A percentile compares a stretch with the other conserved stretches of the same genome.
Conservation (phyloP, 2,329 filamentous ascomycete genomes). For the Huntiella bhutanensis region DNA sequence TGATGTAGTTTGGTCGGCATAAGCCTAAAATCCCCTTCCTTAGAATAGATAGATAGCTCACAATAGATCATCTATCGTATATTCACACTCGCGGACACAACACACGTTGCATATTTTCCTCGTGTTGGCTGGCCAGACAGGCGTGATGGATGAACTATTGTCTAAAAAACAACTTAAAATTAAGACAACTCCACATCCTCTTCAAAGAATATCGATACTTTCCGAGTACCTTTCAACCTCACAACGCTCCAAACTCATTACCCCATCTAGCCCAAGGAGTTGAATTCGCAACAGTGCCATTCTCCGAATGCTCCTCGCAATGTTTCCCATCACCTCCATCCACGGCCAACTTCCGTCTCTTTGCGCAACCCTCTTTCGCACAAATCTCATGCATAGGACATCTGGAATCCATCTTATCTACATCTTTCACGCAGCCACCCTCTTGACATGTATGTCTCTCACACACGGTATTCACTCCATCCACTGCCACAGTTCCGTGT, state of each 20-base stretch:
- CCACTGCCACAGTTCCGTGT: neutral
- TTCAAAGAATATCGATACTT: no score
- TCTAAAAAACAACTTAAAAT: no score
- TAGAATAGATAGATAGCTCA: no score
- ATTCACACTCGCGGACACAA: no score
- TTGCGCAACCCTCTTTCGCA: conserved; percentile 3
- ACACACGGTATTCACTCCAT: conserved; percentile 1
- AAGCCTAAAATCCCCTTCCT: no score
- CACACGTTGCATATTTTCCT: no score
- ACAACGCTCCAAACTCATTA: neutral
- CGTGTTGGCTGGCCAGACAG: no score
- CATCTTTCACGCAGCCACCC: conserved; percentile 1
- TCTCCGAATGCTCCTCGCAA: neutral
- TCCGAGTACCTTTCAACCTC: neutral
- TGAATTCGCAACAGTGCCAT: neutral
- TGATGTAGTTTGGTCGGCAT: no score
- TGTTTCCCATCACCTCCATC: neutral
- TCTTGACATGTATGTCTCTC: conserved; percentile 9
- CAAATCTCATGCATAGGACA: neutral
- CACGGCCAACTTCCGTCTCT: neutral
- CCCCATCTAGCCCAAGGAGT: neutral
- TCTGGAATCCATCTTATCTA: neutral
- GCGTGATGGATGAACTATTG: no score
- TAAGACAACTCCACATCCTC: no score
- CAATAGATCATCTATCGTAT: no score